These are phyloP conservation scores for Aspergillus fructus DNA, from an alignment of 2,329 filamentous ascomycete genomes.

Conservation along the genomic window DNA sequence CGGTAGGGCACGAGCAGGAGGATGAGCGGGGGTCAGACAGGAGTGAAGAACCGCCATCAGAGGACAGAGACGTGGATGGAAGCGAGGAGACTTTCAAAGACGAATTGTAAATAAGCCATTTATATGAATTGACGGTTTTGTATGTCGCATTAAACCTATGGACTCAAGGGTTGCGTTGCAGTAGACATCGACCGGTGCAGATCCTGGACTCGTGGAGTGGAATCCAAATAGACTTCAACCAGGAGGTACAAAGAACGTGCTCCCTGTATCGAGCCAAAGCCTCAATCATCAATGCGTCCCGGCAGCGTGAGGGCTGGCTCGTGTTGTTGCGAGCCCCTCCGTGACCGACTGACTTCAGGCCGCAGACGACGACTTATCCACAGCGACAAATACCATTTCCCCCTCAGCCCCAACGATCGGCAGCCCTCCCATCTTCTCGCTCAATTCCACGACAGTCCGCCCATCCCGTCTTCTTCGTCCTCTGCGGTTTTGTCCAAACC, in stretches of 20 bases:
- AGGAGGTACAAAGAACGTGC: background rate
- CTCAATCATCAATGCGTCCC: background rate
- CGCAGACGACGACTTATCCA: background rate
- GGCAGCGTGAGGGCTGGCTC: background rate
- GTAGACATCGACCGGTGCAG: background rate
- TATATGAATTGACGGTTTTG: constrained; percentile 6
- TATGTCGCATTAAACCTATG: background rate
- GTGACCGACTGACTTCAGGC: background rate
- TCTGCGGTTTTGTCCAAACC: background rate
- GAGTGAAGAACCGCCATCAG: constrained; percentile 6
- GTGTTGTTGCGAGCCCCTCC: background rate
- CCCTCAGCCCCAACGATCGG: constrained; percentile 11
- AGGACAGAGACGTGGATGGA: constrained; percentile 23
- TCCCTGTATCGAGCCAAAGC: background rate
- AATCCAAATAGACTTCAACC: background rate
- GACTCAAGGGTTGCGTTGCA: background rate
- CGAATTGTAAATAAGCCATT: constrained; percentile 29
- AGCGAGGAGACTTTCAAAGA: constrained; percentile 43
- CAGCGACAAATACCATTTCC: background rate
- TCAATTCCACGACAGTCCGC: constrained; percentile 1
- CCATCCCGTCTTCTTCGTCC: background rate
- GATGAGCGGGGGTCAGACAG: constrained; percentile 9
- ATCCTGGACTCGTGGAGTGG: background rate
- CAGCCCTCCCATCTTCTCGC: constrained; percentile 2
- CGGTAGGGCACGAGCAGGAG: constrained; percentile 12